Conservation (phyloP, 2,329 filamentous ascomycete genomes). For the Microcyclosporella mali region DNA sequence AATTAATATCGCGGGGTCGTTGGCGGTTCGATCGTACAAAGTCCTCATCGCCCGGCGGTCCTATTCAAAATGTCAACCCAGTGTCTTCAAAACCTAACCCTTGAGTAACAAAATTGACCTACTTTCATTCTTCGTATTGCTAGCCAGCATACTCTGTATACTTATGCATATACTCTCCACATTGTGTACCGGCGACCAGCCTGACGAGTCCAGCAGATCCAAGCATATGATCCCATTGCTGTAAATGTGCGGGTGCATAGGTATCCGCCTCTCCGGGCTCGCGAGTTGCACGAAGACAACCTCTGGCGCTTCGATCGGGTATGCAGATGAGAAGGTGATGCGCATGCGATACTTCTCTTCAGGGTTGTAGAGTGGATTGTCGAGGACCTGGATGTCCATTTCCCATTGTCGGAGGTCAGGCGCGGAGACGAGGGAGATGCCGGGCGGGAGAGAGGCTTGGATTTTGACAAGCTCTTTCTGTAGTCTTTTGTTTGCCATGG, state of each 20-base stretch:
- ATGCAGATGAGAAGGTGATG: slow-evolving; percentile 75
- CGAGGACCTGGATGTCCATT: slow-evolving; percentile 85
- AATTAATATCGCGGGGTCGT: slow-evolving; percentile 81
- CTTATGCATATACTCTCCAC: slow-evolving; percentile 97
- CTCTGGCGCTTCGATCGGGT: slow-evolving; percentile 95
- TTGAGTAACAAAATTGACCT: slow-evolving; percentile 5
- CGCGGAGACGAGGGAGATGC: slow-evolving; percentile 72
- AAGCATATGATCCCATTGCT: slow-evolving; percentile 98
- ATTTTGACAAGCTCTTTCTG: slow-evolving; percentile 54
- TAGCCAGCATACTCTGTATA: slow-evolving; percentile 95
- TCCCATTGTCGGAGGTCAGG: slow-evolving; percentile 85
- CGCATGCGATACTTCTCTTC: slow-evolving; percentile 76
- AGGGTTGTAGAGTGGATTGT: slow-evolving; percentile 78
- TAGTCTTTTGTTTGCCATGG: slow-evolving; percentile 36
- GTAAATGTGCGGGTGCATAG: slow-evolving; percentile 96
- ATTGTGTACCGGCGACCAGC: slow-evolving; percentile 95
- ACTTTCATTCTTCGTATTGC: slow-evolving; percentile 85
- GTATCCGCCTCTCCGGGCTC: slow-evolving; percentile 55
- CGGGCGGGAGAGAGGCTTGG: slow-evolving; percentile 53
- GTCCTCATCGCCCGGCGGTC: slow-evolving; percentile 77
- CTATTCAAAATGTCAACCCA: slow-evolving; percentile 13
- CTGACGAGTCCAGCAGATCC: slow-evolving; percentile 77
- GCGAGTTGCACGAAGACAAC: slow-evolving; percentile 72
- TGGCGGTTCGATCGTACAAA: slow-evolving; percentile 77
- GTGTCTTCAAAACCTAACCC: too few species aligned